Percentiles rank a stretch among this genome's conserved stretches.
Evolutionary conservation across 495 filamentous ascomycete species (phyloP).

Genomic region (Pseudotulostoma volvatum): DNA sequence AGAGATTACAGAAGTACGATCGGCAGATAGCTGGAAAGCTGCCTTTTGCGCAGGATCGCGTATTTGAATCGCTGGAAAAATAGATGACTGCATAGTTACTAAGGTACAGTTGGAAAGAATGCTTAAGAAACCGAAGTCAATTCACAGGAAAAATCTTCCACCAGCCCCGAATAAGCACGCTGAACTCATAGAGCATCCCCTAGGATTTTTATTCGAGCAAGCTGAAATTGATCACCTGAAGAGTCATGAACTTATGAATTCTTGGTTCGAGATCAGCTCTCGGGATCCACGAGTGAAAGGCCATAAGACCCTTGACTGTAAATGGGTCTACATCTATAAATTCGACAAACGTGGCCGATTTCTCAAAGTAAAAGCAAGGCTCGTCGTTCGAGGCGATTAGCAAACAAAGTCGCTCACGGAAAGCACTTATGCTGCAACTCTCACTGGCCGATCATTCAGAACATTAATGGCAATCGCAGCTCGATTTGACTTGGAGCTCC

Average conservation of each 20-base stretch:
- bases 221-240: constrained; percentile 1
- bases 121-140: neutral
- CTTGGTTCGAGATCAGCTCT: neutral
- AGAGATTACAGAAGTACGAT: neutral
- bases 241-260: neutral
- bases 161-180: neutral
- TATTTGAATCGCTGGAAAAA: neutral
- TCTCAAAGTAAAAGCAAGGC: constrained; percentile 13
- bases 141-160: neutral
- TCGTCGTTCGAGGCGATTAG: constrained; percentile 15
- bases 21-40: neutral
- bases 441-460: constrained; percentile 11
- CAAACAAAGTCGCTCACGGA: constrained; percentile 4
- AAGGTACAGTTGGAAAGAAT: neutral
- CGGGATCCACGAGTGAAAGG: neutral
- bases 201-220: constrained; percentile 1
- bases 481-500: constrained; percentile 6
- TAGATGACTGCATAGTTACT: neutral
- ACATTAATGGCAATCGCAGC: constrained; percentile 9
- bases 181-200: constrained; percentile 1
- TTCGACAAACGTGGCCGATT: constrained; percentile 10
- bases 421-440: constrained; percentile 10
- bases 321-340: constrained; percentile 10
- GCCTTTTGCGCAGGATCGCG: constrained; percentile 1
- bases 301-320: constrained; percentile 3